A percentile compares a stretch with the other conserved stretches of the same genome.
phyloP scores from a whole-genome alignment of 2,329 filamentous ascomycete species.

The Nemania sp. region DNA sequence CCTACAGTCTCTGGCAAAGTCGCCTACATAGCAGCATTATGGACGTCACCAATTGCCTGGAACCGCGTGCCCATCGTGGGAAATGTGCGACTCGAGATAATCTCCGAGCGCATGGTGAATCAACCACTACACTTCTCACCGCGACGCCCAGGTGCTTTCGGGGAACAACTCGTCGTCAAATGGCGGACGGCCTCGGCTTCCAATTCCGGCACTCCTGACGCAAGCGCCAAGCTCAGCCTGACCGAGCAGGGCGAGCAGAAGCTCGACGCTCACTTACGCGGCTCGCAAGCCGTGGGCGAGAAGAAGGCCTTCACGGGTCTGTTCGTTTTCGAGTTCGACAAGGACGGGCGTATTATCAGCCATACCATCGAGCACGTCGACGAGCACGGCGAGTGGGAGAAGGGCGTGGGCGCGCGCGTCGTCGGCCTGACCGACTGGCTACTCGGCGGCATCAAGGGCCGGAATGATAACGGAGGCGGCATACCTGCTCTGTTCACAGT shows the following conservation, averaged over 20 bases:
- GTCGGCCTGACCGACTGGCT: constrained; percentile 95
- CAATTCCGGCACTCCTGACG: constrained; percentile 46
- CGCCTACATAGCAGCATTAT: constrained; percentile 88
- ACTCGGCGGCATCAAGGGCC: constrained; percentile 69
- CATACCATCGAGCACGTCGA: constrained; percentile 96
- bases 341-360: constrained; percentile 77
- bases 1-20: constrained; percentile 90
- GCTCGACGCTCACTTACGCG: constrained; percentile 42
- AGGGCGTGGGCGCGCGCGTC: constrained; percentile 76
- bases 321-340: constrained; percentile 95
- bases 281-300: constrained; percentile 51
- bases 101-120: constrained; percentile 85
- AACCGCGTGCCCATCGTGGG: constrained; percentile 88
- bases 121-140: constrained; percentile 54
- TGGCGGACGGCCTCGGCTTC: constrained; percentile 69
- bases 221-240: constrained; percentile 37
- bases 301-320: constrained; percentile 83
- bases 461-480: constrained; percentile 30
- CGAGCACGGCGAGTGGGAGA: constrained; percentile 80
- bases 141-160: constrained; percentile 55
- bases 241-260: constrained; percentile 39
- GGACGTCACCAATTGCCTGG: constrained; percentile 96
- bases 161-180: constrained; percentile 85
- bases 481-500: constrained; percentile 31
- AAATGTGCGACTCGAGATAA: constrained; percentile 83